Base-by-base conservation (phyloP, 2,329 filamentous ascomycete species). In the Aspergillus fischeri region DNA sequence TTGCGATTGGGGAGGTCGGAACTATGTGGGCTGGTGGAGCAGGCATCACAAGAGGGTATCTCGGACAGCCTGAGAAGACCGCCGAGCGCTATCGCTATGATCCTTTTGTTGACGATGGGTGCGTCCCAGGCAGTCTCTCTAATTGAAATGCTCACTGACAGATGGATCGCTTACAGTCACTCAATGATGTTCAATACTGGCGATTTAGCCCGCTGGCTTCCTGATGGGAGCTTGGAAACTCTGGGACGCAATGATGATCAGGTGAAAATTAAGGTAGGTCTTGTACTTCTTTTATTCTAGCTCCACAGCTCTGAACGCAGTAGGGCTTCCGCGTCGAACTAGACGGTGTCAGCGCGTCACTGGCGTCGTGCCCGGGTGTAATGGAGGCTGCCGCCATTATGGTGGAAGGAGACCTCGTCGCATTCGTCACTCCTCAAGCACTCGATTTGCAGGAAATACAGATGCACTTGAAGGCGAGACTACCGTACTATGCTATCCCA, bases 171-270 rank as follows among this genome's bases (percentile, higher is more conserved):
- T 2, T 4, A 0, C 41, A 44, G 41, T 8, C 41, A 44, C 41
- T 44, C 57, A 35, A 25, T 56, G 47, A 59, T 59, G 57, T 59
- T 56, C 51, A 56, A 59, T 29, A 59, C 57, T 1, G 57, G 57
- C 3, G 57, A 59, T 24, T 49, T 59, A 7, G 57, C 57, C 3
- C 49, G 57, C 6, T 59, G 57, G 57, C 49, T 59, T 17, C 51
- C 53, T 1, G 51, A 56, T 45, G 57, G 57, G 4, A 56, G 35
- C 25, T 32, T 59, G 4, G 53, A 59, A 24, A 53, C 51, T 9
- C 20, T 59, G 8, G 57, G 57, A 28, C 29, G 57, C 11, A 48
- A 59, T 32, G 57, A 59, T 42, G 57, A 59, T 21, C 57, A 59
- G 24, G 54, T 59, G 2, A 59, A 59, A 14, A 45, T 56, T 29